A percentile compares a stretch with the other conserved stretches of the same genome.
These are phyloP conservation scores for Penicillium sp. DNA, from an alignment of 2,329 filamentous ascomycete genomes.

Conservation along the genomic window DNA sequence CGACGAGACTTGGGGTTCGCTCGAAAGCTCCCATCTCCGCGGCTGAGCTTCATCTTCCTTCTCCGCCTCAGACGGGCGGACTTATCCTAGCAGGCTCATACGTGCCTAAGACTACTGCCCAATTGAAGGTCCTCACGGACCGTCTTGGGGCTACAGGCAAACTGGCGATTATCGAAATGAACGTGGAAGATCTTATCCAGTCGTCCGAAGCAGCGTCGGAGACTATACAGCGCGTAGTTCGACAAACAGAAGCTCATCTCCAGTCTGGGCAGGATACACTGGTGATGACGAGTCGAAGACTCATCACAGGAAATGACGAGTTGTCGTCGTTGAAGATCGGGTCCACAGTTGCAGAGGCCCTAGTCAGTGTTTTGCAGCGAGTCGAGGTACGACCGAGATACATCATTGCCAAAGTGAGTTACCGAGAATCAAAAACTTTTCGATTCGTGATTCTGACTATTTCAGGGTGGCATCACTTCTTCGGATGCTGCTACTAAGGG, in stretches of 20 bases:
- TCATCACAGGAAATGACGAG: slow-evolving; percentile 48
- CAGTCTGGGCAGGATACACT: slow-evolving; percentile 48
- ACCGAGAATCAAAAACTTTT: background rate
- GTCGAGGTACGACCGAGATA: slow-evolving; percentile 50
- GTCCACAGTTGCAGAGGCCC: slow-evolving; percentile 45
- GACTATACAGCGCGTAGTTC: slow-evolving; percentile 22
- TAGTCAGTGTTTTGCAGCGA: slow-evolving; percentile 47
- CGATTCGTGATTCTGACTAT: background rate
- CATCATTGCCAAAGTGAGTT: slow-evolving; percentile 49
- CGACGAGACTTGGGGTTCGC: slow-evolving; percentile 49
- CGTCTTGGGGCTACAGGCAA: slow-evolving; percentile 32
- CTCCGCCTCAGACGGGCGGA: slow-evolving; percentile 40
- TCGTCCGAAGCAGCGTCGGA: slow-evolving; percentile 26
- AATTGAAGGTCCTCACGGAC: slow-evolving; percentile 43
- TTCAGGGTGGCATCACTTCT: slow-evolving; percentile 53
- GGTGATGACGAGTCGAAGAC: slow-evolving; percentile 54
- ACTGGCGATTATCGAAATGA: slow-evolving; percentile 45
- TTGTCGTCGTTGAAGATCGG: slow-evolving; percentile 52
- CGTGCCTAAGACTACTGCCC: slow-evolving; percentile 55
- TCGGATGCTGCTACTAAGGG: slow-evolving; percentile 56
- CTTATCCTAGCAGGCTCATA: slow-evolving; percentile 54
- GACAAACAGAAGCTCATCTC: slow-evolving; percentile 40
- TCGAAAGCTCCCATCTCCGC: slow-evolving; percentile 49
- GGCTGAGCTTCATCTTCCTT: slow-evolving; percentile 38
- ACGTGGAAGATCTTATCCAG: slow-evolving; percentile 46